Evolutionary conservation across 2,329 filamentous ascomycete genomes (phyloP), one percentile per base, ranked within the genome.

Genomic region (Alternaria sp.): DNA sequence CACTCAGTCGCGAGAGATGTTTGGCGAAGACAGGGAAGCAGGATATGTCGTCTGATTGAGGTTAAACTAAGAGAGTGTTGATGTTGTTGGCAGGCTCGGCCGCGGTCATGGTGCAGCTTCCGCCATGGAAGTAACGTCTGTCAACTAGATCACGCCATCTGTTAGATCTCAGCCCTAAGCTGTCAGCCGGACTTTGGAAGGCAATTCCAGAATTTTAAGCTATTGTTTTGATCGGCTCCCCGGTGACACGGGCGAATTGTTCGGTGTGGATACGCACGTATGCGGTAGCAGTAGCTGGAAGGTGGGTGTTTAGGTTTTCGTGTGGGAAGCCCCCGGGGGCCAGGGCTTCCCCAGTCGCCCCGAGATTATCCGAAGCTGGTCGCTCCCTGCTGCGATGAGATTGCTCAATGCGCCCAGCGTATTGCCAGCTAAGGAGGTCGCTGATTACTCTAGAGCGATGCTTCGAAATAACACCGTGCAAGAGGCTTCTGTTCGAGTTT

Each of bases 61-160:
- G 34, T 40, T 40, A 20, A 40, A 28, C n/a, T 27, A 27, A 28
- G 49, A 8, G 16, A 12, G 12, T 34, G 6, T 27, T 34, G 22
- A 25, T 51, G 32, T 51, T 25, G 32, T 36, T 36, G 32, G 32
- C 32, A 12, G 49, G 25, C 48, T 48, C 14, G 48, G 48, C 48
- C 30, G 7, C 48, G 30, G 48, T 51, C 48, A 51, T 51, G 30
- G 49, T 51, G 49, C 49, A 51, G 49, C 30, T 38, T 38, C n/a
- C 36, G 36, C 36, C 16, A 38, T 18, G 36, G 36, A 38, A 38
- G 36, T n/a, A 9, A 41, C 40, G 40, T 12, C 38, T 41, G 49
- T 52, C 49, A 52, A 36, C 34, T 14, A 52, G 20, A 52, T 38
- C 20, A 52, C 32, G 36, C 22, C 49, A 25, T 28, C 11, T 52